phyloP scores from a whole-genome alignment of 1,284 basidiomycete genomes.

The Pisolithus thermaeus region DNA sequence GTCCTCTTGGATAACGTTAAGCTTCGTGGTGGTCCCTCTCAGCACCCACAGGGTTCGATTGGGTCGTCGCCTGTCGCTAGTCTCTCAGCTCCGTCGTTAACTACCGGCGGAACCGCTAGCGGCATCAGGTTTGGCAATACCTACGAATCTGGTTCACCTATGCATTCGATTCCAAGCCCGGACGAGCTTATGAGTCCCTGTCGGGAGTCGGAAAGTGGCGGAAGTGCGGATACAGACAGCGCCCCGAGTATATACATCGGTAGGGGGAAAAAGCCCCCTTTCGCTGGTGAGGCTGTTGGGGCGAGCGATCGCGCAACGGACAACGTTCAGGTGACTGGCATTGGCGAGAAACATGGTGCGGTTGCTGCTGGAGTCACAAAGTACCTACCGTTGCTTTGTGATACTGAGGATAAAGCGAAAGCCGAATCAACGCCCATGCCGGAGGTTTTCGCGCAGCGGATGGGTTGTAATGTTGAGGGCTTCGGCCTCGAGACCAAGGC shows the following conservation, averaged over 20 bases:
- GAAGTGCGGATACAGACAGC: slow-evolving; percentile 10
- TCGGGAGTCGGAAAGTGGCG: slow-evolving; percentile 14
- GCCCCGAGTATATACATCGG: not conserved
- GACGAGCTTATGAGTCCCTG: slow-evolving; percentile 11
- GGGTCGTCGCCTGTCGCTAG: slow-evolving; percentile 13
- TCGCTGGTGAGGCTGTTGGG: slow-evolving; percentile 7
- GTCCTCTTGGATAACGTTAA: not conserved
- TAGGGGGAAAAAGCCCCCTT: slow-evolving; percentile 3
- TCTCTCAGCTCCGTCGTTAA: slow-evolving; percentile 11
- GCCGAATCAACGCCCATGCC: not conserved
- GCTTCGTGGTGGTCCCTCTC: not conserved
- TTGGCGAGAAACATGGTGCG: slow-evolving; percentile 1
- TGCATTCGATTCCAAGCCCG: slow-evolving; percentile 12
- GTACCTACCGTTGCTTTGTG: not conserved
- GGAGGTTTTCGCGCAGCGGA: not conserved
- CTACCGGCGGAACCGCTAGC: not conserved
- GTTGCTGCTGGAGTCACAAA: not conserved
- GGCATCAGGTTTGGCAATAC: slow-evolving; percentile 1
- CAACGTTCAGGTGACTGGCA: slow-evolving; percentile 2
- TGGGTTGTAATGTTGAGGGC: not conserved
- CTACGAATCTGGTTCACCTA: slow-evolving; percentile 7
- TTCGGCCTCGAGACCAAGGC: slow-evolving; percentile 10
- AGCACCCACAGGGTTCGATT: not conserved
- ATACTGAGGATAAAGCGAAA: slow-evolving; percentile 3
- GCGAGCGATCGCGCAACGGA: slow-evolving; percentile 3